phyloP scores from a whole-genome alignment of 345 rosid species.

The Aquilaria sinensis region DNA sequence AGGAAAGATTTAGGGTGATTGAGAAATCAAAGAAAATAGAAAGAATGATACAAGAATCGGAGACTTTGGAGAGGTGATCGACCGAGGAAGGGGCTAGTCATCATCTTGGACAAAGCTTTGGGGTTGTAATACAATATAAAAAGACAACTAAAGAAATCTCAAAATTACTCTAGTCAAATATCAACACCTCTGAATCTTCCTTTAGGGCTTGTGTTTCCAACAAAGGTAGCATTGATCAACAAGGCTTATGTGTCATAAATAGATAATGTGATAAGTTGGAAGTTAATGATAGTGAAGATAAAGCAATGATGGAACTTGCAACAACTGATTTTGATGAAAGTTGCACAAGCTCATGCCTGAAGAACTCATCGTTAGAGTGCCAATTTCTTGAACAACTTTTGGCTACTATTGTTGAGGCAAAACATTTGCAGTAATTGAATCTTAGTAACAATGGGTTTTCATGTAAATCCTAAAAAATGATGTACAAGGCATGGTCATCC shows the following conservation, averaged over 20 bases:
- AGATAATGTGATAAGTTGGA: conserved; percentile 39
- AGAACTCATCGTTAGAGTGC: conserved; percentile 27
- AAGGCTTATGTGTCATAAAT: conserved; percentile 26
- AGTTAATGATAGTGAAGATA: conserved; percentile 92
- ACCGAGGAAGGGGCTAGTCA: too few species aligned
- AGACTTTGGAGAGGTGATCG: too few species aligned
- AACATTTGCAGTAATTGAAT: conserved; percentile 53
- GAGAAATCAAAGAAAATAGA: too few species aligned
- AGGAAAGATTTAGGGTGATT: too few species aligned
- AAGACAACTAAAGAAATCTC: conserved; percentile 16
- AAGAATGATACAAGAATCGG: too few species aligned
- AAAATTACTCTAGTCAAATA: conserved; percentile 17
- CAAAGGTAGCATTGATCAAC: conserved; percentile 18
- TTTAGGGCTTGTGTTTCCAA: conserved; percentile 9
- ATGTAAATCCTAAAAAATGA: conserved; percentile 30
- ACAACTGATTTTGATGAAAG: conserved; percentile 34
- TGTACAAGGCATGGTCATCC: conserved; percentile 63
- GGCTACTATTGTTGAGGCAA: conserved; percentile 53
- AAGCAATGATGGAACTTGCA: conserved; percentile 22
- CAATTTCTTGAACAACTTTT: conserved; percentile 46
- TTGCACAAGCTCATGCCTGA: conserved; percentile 43
- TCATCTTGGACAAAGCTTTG: too few species aligned
- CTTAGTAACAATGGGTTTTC: conserved; percentile 73
- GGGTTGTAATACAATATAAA: conserved; percentile 5
- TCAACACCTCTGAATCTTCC: conserved; percentile 18